Conservation (phyloP, 2,329 filamentous ascomycete genomes). For the Pestalotiopsis sp. region DNA sequence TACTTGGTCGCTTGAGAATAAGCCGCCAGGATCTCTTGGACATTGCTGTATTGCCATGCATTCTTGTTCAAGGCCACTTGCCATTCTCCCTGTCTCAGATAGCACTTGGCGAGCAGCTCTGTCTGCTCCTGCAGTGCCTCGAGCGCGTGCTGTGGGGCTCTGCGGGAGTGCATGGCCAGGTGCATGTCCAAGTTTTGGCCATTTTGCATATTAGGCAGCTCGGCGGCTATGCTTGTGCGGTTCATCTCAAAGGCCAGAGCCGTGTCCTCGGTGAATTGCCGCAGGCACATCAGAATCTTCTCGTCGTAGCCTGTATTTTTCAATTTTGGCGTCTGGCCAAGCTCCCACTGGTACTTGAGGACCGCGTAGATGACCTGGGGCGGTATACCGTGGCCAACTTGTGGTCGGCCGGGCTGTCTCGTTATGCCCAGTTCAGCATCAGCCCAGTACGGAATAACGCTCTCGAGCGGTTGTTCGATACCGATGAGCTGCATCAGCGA, state of each 20-base stretch:
- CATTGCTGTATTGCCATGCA: constrained; percentile 85
- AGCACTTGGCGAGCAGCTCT: constrained; percentile 88
- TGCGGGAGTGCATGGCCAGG: constrained; percentile 8
- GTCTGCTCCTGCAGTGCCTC: constrained; percentile 62
- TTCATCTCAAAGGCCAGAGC: constrained; percentile 57
- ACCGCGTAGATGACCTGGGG: constrained; percentile 95
- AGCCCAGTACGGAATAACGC: constrained; percentile 62
- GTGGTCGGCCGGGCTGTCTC: constrained; percentile 18
- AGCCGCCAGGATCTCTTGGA: constrained; percentile 86
- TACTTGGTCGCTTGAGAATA: constrained; percentile 92
- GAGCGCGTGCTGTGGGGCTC: constrained; percentile 36
- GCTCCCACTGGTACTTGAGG: constrained; percentile 95
- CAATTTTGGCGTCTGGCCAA: constrained; percentile 63
- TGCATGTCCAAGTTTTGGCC: constrained; percentile 39
- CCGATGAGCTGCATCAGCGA: constrained; percentile 90
- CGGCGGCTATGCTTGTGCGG: constrained; percentile 49
- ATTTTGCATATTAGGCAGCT: constrained; percentile 51
- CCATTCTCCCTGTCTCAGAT: constrained; percentile 96
- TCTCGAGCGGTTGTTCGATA: constrained; percentile 64
- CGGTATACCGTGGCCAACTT: constrained; percentile 44
- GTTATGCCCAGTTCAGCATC: constrained; percentile 27
- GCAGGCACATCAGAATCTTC: constrained; percentile 61
- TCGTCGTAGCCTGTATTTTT: constrained; percentile 50
- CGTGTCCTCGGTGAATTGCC: constrained; percentile 63
- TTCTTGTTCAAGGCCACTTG: constrained; percentile 82